Conservation (phyloP, 352 stramenopile species). For the Elongisporangium anandrum region DNA sequence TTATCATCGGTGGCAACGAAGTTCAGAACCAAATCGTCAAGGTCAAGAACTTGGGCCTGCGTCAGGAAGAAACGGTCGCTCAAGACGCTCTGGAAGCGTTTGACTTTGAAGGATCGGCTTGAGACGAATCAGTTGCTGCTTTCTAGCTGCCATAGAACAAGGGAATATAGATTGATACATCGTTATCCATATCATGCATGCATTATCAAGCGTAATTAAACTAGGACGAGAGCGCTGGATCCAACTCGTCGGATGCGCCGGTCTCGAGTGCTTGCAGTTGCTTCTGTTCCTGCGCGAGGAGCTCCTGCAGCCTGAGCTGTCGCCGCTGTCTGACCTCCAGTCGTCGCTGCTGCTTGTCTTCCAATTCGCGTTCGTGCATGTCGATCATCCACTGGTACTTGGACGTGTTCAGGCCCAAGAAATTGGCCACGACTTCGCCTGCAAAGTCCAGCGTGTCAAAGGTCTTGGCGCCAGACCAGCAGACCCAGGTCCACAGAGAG, state of each 20-base stretch:
- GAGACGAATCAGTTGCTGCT: neutral
- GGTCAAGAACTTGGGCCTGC: slow-evolving; percentile 71
- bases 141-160: neutral
- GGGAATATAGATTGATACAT: neutral
- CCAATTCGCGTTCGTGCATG: slow-evolving; percentile 60
- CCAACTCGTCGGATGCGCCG: slow-evolving; percentile 8
- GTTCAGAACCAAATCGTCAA: slow-evolving; percentile 55
- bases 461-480: slow-evolving; percentile 59
- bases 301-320: slow-evolving; percentile 58
- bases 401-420: slow-evolving; percentile 75
- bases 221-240: neutral
- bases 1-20: slow-evolving; percentile 75
- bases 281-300: slow-evolving; percentile 64
- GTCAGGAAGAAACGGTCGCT: slow-evolving; percentile 47
- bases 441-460: slow-evolving; percentile 75
- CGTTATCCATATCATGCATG: neutral
- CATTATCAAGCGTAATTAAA: neutral
- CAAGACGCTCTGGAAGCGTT: slow-evolving; percentile 22
- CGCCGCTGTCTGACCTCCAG: slow-evolving; percentile 59
- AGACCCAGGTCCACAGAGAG: slow-evolving; percentile 47
- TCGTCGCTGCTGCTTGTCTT: slow-evolving; percentile 50
- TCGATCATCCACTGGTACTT: slow-evolving; percentile 86
- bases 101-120: slow-evolving; percentile 18
- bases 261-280: slow-evolving; percentile 63
- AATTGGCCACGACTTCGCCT: slow-evolving; percentile 75